Conservation (phyloP, 2,329 filamentous ascomycete genomes). For the Helotiales sp. region DNA sequence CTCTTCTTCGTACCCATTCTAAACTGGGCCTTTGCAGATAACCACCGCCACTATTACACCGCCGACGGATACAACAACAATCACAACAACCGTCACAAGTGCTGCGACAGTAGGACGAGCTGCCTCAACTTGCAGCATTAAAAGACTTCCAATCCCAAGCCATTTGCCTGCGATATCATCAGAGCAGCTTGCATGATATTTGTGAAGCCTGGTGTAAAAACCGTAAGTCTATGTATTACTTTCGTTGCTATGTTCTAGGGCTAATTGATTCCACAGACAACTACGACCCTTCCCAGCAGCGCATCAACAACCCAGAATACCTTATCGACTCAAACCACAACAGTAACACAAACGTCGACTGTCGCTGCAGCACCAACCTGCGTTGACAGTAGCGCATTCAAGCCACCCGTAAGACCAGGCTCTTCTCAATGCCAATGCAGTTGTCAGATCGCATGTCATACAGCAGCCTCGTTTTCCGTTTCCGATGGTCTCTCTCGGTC, state of each 20-base stretch:
- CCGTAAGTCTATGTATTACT: neutral
- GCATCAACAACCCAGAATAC: neutral
- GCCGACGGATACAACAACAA: neutral
- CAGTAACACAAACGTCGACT: neutral
- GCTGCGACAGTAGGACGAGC: neutral
- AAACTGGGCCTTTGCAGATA: neutral
- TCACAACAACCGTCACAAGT: neutral
- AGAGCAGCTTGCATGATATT: neutral
- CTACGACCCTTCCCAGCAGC: neutral
- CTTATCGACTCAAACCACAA: neutral
- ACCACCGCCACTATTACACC: neutral
- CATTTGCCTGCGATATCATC: neutral
- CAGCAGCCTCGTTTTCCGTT: no score
- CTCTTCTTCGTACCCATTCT: neutral
- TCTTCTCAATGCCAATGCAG: neutral
- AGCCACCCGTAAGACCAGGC: neutral
- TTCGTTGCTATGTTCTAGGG: neutral
- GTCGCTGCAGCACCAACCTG: neutral
- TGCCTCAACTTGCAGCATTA: neutral
- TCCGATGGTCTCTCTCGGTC: no score
- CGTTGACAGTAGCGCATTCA: neutral
- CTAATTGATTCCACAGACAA: neutral
- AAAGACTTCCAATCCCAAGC: neutral
- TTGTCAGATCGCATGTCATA: neutral
- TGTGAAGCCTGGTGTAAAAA: neutral